Base-by-base conservation (phyloP, 176 grass and related monocot species). In the Oryza glaberrima region DNA sequence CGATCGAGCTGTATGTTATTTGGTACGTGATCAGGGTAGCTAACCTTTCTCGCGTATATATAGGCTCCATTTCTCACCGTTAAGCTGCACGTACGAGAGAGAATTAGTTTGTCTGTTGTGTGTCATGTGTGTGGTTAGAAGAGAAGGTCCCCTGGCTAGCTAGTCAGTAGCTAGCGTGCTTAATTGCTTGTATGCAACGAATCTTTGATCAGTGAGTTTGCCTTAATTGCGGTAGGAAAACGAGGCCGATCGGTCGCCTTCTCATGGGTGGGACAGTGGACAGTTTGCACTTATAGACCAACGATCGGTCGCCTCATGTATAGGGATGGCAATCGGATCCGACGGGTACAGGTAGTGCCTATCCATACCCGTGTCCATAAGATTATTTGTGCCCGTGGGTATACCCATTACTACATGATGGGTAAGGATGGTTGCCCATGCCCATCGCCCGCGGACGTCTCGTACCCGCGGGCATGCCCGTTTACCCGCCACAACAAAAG, bases 211-310 rank as follows among this genome's bases (percentile, higher is more conserved):
- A 26, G 68, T 69, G 75, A 79, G 68, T 74, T 82, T 46, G 74
- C 36, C 61, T 79, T 83, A 60, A 86, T 69, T 75, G 68, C 75
- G 26, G 88, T 15, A 76, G 28, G 17, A 81, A 81, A 85, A 85
- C 81, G 75, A 86, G 84, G 75, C 44, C 64, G 79, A 90, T 90
- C n/a, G 60, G 83, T 90, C 84, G 84, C 16, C 68, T 83, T 90
- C 75, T 79, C 84, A 86, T 20, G 79, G 26, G 56, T 2, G 8
- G 49, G 74, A 63, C 65, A 78, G 47, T 66, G 60, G 74, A 40
- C 83, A 48, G 56, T 82, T 77, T 73, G 56, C 70, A 48, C 45
- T 56, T 56, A 14, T 10, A 58, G 19, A 63, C 58, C 58, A 63
- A 63, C 58, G 26, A 26, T 26, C 26, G 26, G 26, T 26, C 26